These are phyloP conservation scores for Paraconiothyrium brasiliense DNA, from an alignment of 2,329 filamentous ascomycete genomes.

Conservation along the genomic window DNA sequence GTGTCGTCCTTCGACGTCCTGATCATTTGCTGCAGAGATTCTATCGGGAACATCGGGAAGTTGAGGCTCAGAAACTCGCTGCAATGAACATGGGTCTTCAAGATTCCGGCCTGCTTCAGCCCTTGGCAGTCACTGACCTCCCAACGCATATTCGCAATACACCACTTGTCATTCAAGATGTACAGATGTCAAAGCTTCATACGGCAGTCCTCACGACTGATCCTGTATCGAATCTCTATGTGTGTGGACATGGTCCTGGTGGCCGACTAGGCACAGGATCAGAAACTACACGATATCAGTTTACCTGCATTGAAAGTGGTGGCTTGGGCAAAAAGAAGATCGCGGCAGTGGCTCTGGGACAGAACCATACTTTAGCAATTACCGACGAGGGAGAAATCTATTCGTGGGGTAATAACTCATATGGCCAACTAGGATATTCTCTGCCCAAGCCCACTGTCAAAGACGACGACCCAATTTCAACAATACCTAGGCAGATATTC, in stretches of 20 bases:
- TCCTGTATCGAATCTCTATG: slow-evolving; percentile 86
- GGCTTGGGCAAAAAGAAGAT: slow-evolving; percentile 78
- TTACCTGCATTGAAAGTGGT: slow-evolving; percentile 81
- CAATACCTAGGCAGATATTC: slow-evolving; percentile 86
- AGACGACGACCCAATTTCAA: slow-evolving; percentile 86
- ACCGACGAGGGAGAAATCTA: slow-evolving; percentile 89
- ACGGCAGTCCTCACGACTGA: slow-evolving; percentile 89
- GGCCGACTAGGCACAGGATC: slow-evolving; percentile 89
- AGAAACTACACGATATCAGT: slow-evolving; percentile 88
- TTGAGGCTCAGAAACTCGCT: slow-evolving; percentile 52
- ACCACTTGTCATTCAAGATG: slow-evolving; percentile 80
- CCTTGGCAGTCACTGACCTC: slow-evolving; percentile 63
- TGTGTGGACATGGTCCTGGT: slow-evolving; percentile 90
- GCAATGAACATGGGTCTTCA: slow-evolving; percentile 44
- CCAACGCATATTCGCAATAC: slow-evolving; percentile 77
- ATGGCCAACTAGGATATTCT: slow-evolving; percentile 85
- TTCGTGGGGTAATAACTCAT: slow-evolving; percentile 91
- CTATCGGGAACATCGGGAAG: slow-evolving; percentile 71
- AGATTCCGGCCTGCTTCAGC: slow-evolving; percentile 36
- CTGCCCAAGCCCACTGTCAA: slow-evolving; percentile 72
- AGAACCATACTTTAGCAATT: slow-evolving; percentile 89
- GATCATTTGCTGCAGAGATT: slow-evolving; percentile 79
- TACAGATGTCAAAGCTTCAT: slow-evolving; percentile 89
- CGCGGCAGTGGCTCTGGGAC: slow-evolving; percentile 81
- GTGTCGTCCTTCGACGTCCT: slow-evolving; percentile 78